phyloP scores from a whole-genome alignment of 2,329 filamentous ascomycete species.

The Trichothecium sympodiale region DNA sequence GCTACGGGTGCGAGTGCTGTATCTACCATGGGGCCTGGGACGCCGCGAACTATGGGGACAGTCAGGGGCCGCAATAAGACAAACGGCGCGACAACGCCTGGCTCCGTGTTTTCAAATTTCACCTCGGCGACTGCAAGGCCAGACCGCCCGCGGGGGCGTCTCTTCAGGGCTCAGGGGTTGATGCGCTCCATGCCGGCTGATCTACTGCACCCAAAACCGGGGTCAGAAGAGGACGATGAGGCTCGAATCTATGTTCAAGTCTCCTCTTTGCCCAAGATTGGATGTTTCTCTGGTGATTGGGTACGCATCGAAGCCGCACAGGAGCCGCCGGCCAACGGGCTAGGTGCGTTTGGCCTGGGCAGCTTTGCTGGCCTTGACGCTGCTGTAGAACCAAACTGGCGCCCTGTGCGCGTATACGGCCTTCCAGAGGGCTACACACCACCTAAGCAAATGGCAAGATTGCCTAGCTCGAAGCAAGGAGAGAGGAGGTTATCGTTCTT shows the following conservation, averaged over 20 bases:
- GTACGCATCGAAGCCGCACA: slow-evolving; percentile 70
- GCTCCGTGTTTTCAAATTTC: slow-evolving; percentile 81
- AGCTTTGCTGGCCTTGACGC: slow-evolving; percentile 44
- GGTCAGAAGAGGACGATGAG: slow-evolving; percentile 70
- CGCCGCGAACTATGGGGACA: slow-evolving; percentile 59
- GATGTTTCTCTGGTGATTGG: slow-evolving; percentile 97
- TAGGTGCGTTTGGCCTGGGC: slow-evolving; percentile 56
- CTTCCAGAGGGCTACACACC: slow-evolving; percentile 62
- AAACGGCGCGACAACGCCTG: slow-evolving; percentile 71
- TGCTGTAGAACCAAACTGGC: slow-evolving; percentile 52
- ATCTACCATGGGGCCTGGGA: slow-evolving; percentile 70
- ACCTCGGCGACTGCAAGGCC: slow-evolving; percentile 73
- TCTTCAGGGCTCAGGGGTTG: slow-evolving; percentile 77
- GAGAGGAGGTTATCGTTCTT: slow-evolving; percentile 50
- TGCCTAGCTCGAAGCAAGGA: slow-evolving; percentile 41
- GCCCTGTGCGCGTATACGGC: slow-evolving; percentile 80
- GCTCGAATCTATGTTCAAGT: slow-evolving; percentile 86
- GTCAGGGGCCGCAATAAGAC: slow-evolving; percentile 45
- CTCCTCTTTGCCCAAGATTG: slow-evolving; percentile 72
- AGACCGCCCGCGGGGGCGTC: slow-evolving; percentile 59
- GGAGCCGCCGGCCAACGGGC: slow-evolving; percentile 58
- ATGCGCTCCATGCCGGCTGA: slow-evolving; percentile 62
- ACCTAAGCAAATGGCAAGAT: slow-evolving; percentile 47
- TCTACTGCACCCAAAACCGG: slow-evolving; percentile 73
- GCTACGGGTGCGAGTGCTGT: slow-evolving; percentile 69